Evolutionary conservation across 805 yeast species (phyloP), one percentile per base, ranked within the genome.

Genomic region (Tetrapisispora arboricola): DNA sequence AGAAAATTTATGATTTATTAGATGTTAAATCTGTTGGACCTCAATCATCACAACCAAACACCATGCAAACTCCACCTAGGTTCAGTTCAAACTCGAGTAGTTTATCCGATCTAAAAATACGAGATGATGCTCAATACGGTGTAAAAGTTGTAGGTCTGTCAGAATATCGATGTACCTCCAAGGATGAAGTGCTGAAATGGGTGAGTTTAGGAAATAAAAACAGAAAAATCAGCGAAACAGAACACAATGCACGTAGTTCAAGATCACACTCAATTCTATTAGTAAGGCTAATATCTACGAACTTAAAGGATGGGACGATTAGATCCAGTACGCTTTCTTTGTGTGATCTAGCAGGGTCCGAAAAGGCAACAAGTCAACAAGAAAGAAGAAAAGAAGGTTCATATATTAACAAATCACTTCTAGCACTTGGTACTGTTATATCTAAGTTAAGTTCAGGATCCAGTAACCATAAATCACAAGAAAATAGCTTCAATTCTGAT

Each of bases 261-360:
- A 72, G 98, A 48, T 84, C 95, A 2, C 98, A 90, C 59, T 94
- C 96, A 0, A 80, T 90, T 18, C 76, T 90, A 7, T 78, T 84
- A 57, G 70, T 92, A 17, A 67, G 77, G 43, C 56, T 90, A 15
- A 65, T 66, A 3, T 58, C 67, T 4, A 65, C 69, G 2, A 73
- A 72, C 56, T 41, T 64, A 11, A 47, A 53, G 0, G 60, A 66
- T 11, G 71, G 68, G 5, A 44, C 47, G n/a, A 58, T 58, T 25
- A 64, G 61, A 13, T 61, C 67, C 29, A 72, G 87, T 27, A 78
- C 86, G 0, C 72, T 90, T 25, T 84, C 90, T 26, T 68, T 90
- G 42, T 90, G 97, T 66, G 98, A 90, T 63, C 71, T 90, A 54
- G 98, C 98, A 0, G 98, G 98, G 22, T 83, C 95, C n/a, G 98